Base-by-base conservation (phyloP, 306 rosid genomes). In the Betula pendula region DNA sequence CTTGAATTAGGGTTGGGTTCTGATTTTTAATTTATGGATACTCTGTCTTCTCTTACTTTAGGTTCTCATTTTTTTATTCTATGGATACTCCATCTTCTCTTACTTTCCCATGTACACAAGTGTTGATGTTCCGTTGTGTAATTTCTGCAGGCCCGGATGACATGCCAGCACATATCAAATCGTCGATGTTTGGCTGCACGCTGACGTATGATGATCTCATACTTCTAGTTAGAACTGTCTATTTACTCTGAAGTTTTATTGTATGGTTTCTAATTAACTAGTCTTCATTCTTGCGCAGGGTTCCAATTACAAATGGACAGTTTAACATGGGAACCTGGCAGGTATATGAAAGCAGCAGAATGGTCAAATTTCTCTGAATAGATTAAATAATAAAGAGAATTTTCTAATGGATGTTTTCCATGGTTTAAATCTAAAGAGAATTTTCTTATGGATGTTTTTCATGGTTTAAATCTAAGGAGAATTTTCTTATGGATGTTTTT, bases 271-370 rank as follows among this genome's bases (percentile, higher is more conserved):
- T 76, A 20, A 71, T 70, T 58, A 8, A 56, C 79, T 35, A 68
- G 40, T 58, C 48, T 60, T 68, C 77, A 70, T 83, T 83, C 52
- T 77, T 77, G 59, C 80, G 73, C 76, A 95, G 97, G 88, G 69
- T 95, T 80, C 98, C 98, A 2, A 92, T 95, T 29, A 88, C 97
- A 81, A 84, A 90, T 79, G 98, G 98, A 71, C 92, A 89, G 84
- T 90, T 95, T 56, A 95, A 95, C 88, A 84, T 92, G 97, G 98
- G 98, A 70, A 92, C 97, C 33, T 95, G 97, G 98, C 97, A 95
- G 94, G 98, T 94, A 85, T 51, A 56, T 40, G 7, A 71, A n/a
- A 55, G 31, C 68, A 40, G 48, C 68, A 31, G 31, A 70, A 59
- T 43, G 71, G 74, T 72, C 29, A 71, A 71, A 67, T 53, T 49